phyloP scores from a whole-genome alignment of 139 green algal genomes.

The Raphidocelis subcapitata region DNA sequence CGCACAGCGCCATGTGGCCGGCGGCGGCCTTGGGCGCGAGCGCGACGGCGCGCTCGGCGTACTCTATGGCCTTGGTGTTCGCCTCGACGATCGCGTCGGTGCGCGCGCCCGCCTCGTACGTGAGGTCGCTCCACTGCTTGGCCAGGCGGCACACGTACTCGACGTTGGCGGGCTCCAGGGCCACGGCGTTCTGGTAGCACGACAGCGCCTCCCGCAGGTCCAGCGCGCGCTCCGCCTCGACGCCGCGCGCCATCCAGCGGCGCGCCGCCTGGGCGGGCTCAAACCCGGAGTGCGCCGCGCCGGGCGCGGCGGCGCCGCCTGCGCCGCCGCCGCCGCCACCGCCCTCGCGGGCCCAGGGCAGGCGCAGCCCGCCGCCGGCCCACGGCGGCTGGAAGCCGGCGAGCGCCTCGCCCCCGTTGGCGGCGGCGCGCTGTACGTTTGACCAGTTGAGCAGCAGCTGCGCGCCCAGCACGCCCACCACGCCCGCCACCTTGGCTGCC shows the following conservation, averaged over 20 bases:
- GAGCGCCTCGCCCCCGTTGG: background rate
- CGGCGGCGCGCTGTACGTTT: slow-evolving; percentile 32
- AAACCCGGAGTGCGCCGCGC: background rate
- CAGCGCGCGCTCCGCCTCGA: slow-evolving; percentile 27
- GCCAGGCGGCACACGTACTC: slow-evolving; percentile 43
- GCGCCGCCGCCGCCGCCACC: background rate
- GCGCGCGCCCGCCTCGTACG: slow-evolving; percentile 56
- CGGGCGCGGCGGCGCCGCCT: background rate
- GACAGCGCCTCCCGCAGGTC: slow-evolving; percentile 30
- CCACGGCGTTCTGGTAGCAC: slow-evolving; percentile 20
- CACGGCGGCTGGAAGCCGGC: background rate
- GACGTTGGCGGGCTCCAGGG: slow-evolving; percentile 37
- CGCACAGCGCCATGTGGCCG: slow-evolving; percentile 46
- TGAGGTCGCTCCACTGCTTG: slow-evolving; percentile 64
- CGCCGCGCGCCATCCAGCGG: slow-evolving; percentile 19
- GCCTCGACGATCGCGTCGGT: slow-evolving; percentile 33
- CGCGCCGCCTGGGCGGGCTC: slow-evolving; percentile 12
- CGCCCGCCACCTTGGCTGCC: slow-evolving; percentile 5
- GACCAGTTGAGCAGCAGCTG: slow-evolving; percentile 39
- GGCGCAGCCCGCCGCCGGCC: slow-evolving; percentile 1
- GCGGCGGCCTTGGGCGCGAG: slow-evolving; percentile 22
- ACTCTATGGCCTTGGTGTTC: slow-evolving; percentile 58
- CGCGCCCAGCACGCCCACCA: slow-evolving; percentile 12
- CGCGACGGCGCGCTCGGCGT: slow-evolving; percentile 42
- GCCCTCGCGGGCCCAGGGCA: slow-evolving; percentile 24